Evolutionary conservation across 345 rosid species (phyloP).

Genomic region (Gossypium herbaceum): DNA sequence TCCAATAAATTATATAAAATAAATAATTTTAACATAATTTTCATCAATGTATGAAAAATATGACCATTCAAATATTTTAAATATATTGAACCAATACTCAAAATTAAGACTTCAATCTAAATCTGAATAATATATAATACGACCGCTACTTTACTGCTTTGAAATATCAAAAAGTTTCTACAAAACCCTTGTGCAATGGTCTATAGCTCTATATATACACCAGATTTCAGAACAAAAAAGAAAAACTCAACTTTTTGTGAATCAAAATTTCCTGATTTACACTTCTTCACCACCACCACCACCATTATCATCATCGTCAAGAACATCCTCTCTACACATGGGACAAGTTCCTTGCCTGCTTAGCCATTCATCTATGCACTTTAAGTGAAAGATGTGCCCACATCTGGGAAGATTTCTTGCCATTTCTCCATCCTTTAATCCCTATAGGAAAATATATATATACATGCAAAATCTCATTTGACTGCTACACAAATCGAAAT

Average conservation of each 20-base stretch:
- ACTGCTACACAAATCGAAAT: background rate
- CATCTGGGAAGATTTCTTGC: constrained; percentile 59
- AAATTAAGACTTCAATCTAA: too few relatives aligned
- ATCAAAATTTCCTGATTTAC: background rate
- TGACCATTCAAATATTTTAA: too few relatives aligned
- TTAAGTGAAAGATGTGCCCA: constrained; percentile 57
- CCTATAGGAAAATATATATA: constrained; percentile 35
- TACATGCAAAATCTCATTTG: background rate
- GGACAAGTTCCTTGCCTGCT: constrained; percentile 60
- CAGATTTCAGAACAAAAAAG: background rate
- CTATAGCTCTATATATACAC: too few relatives aligned
- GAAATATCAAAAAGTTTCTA: too few relatives aligned
- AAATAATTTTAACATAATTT: too few relatives aligned
- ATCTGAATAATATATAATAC: too few relatives aligned
- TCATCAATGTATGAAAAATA: too few relatives aligned
- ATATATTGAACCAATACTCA: too few relatives aligned
- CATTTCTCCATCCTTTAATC: constrained; percentile 49
- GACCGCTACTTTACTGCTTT: too few relatives aligned
- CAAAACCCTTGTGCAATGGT: too few relatives aligned
- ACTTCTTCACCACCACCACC: background rate
- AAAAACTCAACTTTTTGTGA: background rate
- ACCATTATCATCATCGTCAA: background rate
- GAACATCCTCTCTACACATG: constrained; percentile 54
- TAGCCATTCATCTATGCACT: constrained; percentile 73
- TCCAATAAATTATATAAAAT: too few relatives aligned